Conservation (phyloP, 306 rosid genomes). For the Gleditsia sinensis region DNA sequence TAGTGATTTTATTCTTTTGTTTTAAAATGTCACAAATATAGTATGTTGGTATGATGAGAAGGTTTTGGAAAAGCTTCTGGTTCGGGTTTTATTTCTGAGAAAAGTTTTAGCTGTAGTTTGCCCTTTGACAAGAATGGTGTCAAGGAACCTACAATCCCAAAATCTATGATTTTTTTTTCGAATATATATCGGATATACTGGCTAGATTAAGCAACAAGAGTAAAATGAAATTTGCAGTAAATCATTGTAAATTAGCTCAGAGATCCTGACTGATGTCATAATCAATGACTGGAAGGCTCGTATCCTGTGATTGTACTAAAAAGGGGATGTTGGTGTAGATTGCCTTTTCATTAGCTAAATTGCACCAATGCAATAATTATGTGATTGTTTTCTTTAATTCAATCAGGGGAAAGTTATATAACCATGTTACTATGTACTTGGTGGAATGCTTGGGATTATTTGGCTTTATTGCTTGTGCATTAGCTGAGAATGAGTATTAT, state of each 20-base stretch:
- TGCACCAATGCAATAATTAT: background rate
- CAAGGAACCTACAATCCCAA: background rate
- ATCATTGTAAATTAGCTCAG: background rate
- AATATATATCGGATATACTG: background rate
- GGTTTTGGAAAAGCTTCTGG: background rate
- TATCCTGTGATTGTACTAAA: background rate
- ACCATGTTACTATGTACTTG: background rate
- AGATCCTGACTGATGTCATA: background rate
- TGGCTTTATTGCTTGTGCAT: background rate
- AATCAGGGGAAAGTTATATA: background rate
- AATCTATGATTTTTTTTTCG: background rate
- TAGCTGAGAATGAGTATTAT: conserved; percentile 14
- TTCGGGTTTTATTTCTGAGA: background rate
- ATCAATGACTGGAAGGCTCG: background rate
- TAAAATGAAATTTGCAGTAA: background rate
- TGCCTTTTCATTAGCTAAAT: background rate
- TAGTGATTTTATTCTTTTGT: conserved; percentile 1
- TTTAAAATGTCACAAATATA: background rate
- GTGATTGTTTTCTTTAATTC: background rate
- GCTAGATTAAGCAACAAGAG: background rate
- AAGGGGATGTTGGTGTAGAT: background rate
- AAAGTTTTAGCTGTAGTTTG: background rate
- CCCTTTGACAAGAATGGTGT: background rate
- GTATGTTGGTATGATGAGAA: background rate
- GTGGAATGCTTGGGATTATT: conserved; percentile 4